Evolutionary conservation across 2,329 filamentous ascomycete genomes (phyloP).

Genomic region (Paradendryphiella salina): DNA sequence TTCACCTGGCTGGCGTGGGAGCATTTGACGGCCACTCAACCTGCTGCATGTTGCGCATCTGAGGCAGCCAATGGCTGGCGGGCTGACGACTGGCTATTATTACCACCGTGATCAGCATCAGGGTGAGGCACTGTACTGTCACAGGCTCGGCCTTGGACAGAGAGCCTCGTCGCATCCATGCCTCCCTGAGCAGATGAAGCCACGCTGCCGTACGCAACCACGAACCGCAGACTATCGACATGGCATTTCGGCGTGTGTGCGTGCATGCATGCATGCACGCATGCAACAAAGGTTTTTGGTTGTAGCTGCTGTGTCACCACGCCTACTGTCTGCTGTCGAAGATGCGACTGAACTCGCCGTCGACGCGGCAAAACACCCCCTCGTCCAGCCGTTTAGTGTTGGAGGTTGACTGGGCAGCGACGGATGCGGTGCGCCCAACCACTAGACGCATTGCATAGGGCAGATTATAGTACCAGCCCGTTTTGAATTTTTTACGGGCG

Average conservation of each 20-base stretch:
- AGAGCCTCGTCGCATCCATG: too few relatives aligned
- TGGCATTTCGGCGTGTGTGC: constrained; percentile 5
- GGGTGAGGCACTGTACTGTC: constrained; percentile 3
- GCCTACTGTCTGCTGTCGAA: background rate
- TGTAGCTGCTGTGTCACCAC: constrained; percentile 17
- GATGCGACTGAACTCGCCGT: background rate
- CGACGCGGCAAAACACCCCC: constrained; percentile 7
- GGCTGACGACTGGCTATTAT: constrained; percentile 10
- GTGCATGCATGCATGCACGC: constrained; percentile 6
- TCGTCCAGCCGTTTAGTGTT: constrained; percentile 3
- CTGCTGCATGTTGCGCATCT: constrained; percentile 22
- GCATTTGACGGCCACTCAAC: constrained; percentile 8
- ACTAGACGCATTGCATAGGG: constrained; percentile 30
- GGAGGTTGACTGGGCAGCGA: constrained; percentile 15
- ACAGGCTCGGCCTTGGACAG: constrained; percentile 11
- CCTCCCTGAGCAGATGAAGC: too few relatives aligned
- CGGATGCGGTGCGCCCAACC: constrained; percentile 29
- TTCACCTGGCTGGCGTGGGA: constrained; percentile 18
- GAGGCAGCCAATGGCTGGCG: constrained; percentile 15
- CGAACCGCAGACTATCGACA: background rate
- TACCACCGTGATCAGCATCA: constrained; percentile 12
- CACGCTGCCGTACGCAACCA: too few relatives aligned
- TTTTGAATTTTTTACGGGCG: constrained; percentile 32
- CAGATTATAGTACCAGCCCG: constrained; percentile 26
- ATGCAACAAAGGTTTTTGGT: background rate